Evolutionary conservation across 1,139 yeast genomes (phyloP), one percentile per base, ranked within the genome.

Genomic region (Pneumocystis carinii): DNA sequence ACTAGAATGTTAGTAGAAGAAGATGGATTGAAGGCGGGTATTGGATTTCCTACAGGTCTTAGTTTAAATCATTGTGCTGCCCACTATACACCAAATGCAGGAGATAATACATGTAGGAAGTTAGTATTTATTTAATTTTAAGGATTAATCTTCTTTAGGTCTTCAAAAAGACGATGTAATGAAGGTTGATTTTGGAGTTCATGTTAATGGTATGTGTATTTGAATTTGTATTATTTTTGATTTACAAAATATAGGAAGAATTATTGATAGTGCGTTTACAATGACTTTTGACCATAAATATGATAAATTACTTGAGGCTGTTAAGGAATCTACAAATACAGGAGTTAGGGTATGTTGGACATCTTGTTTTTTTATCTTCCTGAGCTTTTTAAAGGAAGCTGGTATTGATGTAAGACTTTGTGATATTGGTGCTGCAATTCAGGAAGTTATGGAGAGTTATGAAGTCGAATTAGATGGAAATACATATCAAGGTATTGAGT

Each of bases 131-230:
- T 57, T 19, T 57, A 57, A 24, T 1, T 19, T 37, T 29, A 3
- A 10, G 12, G n/a, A 24, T 57, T 29, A 29, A 37, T 57, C 14
- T 19, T 24, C 3, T 37, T 12, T 87, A 10, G 86, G 86, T 1
- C 78, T 92, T 69, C 78, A 81, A 65, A 83, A 88, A 70, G 95
- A 87, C 67, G 98, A 92, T 75, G 96, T 92, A 62, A 84, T 92
- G 90, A 94, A 94, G 77, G 95, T 92, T 48, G 99, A 92, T 74
- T 84, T 90, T 71, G 99, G 99, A 67, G 97, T 92, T 27, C 98
- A 94, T 72, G 89, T 92, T 57, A 88, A 92, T 71, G 99, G 99
- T n/a, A 19, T 27, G 7, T 57, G 12, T 48, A 48, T 48, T 57
- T 57, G 83, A 83, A 70, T 57, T 19, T 19, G 27, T 48, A 48